phyloP scores from a whole-genome alignment of 495 filamentous ascomycete genomes.

The Neurospora pannonica region DNA sequence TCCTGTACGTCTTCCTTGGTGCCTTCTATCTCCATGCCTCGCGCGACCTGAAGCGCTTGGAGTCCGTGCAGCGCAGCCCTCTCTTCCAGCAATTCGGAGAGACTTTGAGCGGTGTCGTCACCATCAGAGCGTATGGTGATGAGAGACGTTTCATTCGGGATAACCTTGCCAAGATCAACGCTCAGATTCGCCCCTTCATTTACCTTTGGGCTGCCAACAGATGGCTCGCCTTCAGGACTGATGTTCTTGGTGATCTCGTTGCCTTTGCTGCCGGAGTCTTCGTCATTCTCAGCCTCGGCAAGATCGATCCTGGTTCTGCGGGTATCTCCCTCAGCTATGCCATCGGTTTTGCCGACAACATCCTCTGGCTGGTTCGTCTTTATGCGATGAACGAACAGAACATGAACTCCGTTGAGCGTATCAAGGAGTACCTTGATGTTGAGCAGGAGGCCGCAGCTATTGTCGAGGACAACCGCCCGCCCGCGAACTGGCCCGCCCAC shows the following conservation, averaged over 20 bases:
- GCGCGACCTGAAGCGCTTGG: conserved; percentile 85
- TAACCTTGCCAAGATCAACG: conserved; percentile 82
- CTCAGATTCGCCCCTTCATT: conserved; percentile 87
- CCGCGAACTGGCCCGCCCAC: conserved; percentile 71
- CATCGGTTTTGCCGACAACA: conserved; percentile 93
- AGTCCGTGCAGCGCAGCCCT: conserved; percentile 89
- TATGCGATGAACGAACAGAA: conserved; percentile 96
- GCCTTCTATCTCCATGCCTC: conserved; percentile 85
- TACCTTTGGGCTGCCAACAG: conserved; percentile 96
- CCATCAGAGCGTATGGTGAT: conserved; percentile 94
- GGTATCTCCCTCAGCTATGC: conserved; percentile 97
- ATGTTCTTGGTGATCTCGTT: conserved; percentile 82
- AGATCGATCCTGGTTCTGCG: conserved; percentile 85
- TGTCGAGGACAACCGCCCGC: conserved; percentile 68
- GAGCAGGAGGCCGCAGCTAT: conserved; percentile 83
- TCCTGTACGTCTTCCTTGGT: conserved; percentile 74
- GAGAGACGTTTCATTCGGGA: conserved; percentile 89
- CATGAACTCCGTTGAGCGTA: conserved; percentile 99
- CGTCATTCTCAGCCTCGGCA: conserved; percentile 73
- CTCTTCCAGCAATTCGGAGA: conserved; percentile 98
- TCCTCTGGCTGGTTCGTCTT: conserved; percentile 93
- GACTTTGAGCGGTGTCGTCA: conserved; percentile 90
- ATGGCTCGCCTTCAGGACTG: conserved; percentile 91
- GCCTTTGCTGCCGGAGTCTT: conserved; percentile 92
- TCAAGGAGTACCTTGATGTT: conserved; percentile 93